Base-by-base conservation (phyloP, 768 basidiomycete species). In the Mycena chlorophos region DNA sequence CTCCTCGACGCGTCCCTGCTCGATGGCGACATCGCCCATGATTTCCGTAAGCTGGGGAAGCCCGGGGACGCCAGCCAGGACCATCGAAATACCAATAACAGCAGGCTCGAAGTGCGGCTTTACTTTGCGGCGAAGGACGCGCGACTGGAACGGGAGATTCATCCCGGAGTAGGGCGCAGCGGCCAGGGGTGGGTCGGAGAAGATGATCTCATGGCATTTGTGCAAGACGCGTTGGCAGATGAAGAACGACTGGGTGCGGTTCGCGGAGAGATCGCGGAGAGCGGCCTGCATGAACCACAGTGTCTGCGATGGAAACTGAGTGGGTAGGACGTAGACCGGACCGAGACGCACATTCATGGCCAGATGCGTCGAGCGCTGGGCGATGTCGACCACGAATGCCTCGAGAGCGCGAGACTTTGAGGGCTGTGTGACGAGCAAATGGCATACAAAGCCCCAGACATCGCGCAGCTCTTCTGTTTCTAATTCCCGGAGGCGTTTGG, bases 221-320 rank as follows among this genome's bases (percentile, higher is more conserved):
- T 91, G 91, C 55, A 98, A 75, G 34, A 94, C 84, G 57, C 96
- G 85, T 71, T 95, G 93, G 70, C 97, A 98, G 55, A 96, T 88
- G 46, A 84, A 75, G 72, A 98, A 98, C 1, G 94, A 91, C 39
- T 75, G 81, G 2, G 92, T 87, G 46, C 84, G 81, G 49, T 85
- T 80, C 14, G 75, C 78, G 42, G 71, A 81, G 6, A 98, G 78
- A 70, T 99, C 97, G 54, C 83, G 84, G 19, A 99, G 78, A 25
- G 90, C 86, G 16, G 96, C 92, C 82, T 98, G 97, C 89, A 98
- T 95, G 73, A 95, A 97, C 94, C 96, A 98, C 42, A 99, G 74
- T 0, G 97, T 98, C 94, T 95, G 67, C n/a, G n/a, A n/a, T n/a
- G n/a, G n/a, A 47, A 25, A 22, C 25, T 46, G 62, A 29, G 65